A percentile compares a stretch with the other conserved stretches of the same genome.
Evolutionary conservation across 768 basidiomycete species (phyloP).

Genomic region (Phylloporus arenicola): DNA sequence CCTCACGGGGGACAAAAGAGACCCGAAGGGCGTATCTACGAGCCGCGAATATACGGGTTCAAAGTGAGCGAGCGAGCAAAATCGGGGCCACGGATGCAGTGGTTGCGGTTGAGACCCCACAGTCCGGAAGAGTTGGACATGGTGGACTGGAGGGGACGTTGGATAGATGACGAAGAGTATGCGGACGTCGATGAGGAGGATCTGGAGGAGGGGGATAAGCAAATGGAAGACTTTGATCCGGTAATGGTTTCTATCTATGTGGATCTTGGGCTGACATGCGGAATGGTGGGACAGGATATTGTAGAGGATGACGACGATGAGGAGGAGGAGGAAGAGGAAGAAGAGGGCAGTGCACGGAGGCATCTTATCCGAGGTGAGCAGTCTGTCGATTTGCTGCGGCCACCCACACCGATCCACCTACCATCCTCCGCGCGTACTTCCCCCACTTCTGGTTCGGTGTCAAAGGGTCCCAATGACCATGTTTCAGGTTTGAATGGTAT

Average conservation of each 20-base stretch:
- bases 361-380: slow-evolving; percentile 34
- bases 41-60: slow-evolving; percentile 94
- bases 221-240: slow-evolving; percentile 84
- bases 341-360: slow-evolving; percentile 22
- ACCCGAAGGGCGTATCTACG: slow-evolving; percentile 81
- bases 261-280: slow-evolving; percentile 9
- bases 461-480: slow-evolving; percentile 38
- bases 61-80: slow-evolving; percentile 93
- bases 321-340: slow-evolving; percentile 40
- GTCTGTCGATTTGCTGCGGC: slow-evolving; percentile 32
- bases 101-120: slow-evolving; percentile 86
- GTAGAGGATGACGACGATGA: slow-evolving; percentile 57
- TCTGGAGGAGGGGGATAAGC: slow-evolving; percentile 51
- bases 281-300: slow-evolving; percentile 37
- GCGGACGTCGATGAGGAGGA: slow-evolving; percentile 57
- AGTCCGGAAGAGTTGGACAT: slow-evolving; percentile 72
- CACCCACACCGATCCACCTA: slow-evolving; percentile 38
- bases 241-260: slow-evolving; percentile 36
- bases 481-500: slow-evolving; percentile 23
- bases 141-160: slow-evolving; percentile 88
- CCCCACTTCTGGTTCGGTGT: slow-evolving; percentile 45
- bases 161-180: slow-evolving; percentile 75
- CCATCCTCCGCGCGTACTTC: slow-evolving; percentile 46
- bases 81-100: slow-evolving; percentile 94
- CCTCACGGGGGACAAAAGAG: slow-evolving; percentile 85